Conservation (phyloP, 352 stramenopile genomes). For the Globisporangium iwayamae region DNA sequence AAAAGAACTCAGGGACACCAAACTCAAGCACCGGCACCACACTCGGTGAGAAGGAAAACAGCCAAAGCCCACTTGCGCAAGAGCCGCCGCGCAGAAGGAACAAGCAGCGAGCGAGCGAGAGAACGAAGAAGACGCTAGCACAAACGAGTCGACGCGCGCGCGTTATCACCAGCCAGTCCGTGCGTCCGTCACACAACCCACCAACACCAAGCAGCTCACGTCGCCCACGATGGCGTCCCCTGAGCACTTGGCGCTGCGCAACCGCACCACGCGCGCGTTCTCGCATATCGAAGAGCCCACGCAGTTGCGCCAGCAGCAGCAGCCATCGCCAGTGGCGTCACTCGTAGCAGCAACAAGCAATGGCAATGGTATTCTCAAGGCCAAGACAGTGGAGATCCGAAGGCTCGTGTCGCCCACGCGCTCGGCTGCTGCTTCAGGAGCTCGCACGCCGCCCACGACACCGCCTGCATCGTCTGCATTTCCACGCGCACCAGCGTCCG, state of each 20-base stretch:
- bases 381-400: slow-evolving; percentile 63
- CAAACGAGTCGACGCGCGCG: no score
- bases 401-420: slow-evolving; percentile 49
- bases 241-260: slow-evolving; percentile 8
- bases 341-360: neutral
- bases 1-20: no score
- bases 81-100: neutral
- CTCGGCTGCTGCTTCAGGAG: slow-evolving; percentile 3
- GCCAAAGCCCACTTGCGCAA: neutral
- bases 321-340: slow-evolving; percentile 17
- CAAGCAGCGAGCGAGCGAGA: neutral
- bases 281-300: slow-evolving; percentile 58
- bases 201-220: neutral
- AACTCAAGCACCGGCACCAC: no score
- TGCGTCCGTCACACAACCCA: no score
- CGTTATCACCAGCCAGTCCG: neutral
- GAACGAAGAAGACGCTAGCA: neutral
- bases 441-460: slow-evolving; percentile 12
- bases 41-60: no score
- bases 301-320: slow-evolving; percentile 22
- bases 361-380: slow-evolving; percentile 10
- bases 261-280: slow-evolving; percentile 51
- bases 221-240: neutral
- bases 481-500: neutral
- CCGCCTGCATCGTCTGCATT: slow-evolving; percentile 18